Conservation (phyloP, 441 rosid species). For the Lepidium campestre region DNA sequence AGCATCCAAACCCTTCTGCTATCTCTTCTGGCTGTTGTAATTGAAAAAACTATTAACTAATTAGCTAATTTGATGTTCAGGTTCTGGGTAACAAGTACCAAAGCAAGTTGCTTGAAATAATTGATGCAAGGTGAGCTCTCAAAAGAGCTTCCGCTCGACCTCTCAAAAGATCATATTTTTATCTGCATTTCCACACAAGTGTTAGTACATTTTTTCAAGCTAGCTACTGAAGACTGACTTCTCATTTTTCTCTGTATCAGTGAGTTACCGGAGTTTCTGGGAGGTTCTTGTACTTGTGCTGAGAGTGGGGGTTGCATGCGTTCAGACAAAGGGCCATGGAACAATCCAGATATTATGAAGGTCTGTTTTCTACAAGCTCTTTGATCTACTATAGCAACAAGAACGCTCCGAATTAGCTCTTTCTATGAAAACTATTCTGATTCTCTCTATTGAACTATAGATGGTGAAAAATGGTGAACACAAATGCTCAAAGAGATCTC, state of each 20-base stretch:
- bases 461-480: conserved; percentile 65
- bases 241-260: conserved; percentile 25
- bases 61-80: conserved; percentile 27
- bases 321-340: conserved; percentile 93
- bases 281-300: conserved; percentile 83
- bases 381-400: background rate
- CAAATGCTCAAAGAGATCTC: conserved; percentile 39
- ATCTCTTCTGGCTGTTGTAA: background rate
- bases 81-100: conserved; percentile 87
- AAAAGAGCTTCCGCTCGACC: background rate
- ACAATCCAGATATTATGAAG: conserved; percentile 58
- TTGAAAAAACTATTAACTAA: background rate
- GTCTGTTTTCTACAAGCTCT: conserved; percentile 25
- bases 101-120: conserved; percentile 81
- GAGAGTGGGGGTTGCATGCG: conserved; percentile 77
- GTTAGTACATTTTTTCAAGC: too few relatives aligned
- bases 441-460: conserved; percentile 33
- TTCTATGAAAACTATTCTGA: conserved; percentile 4
- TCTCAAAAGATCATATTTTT: too few relatives aligned
- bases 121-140: conserved; percentile 55
- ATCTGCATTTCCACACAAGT: background rate
- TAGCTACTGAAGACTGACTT: background rate
- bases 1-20: conserved; percentile 19
- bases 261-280: conserved; percentile 75
- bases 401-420: background rate